Conservation (phyloP, 768 basidiomycete genomes). For the Russula ochroleuca region DNA sequence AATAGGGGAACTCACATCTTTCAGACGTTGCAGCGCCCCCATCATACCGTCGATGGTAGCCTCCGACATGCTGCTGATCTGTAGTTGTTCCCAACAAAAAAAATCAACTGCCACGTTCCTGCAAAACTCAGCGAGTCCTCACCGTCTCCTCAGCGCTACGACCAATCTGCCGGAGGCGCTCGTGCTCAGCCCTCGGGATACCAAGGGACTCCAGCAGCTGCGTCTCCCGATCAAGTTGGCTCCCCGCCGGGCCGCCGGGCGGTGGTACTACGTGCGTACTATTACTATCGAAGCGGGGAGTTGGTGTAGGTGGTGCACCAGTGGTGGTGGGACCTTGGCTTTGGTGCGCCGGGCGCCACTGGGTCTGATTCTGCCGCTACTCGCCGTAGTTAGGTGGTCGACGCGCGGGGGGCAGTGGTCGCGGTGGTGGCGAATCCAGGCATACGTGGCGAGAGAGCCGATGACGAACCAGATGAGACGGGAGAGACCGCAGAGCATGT, state of each 20-base stretch:
- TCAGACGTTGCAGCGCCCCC: conserved; percentile 52
- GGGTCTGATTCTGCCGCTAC: too few species aligned
- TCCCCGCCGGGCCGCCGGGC: not conserved
- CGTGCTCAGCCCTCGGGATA: not conserved
- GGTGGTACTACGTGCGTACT: too few species aligned
- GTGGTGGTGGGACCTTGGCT: not conserved
- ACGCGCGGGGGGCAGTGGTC: conserved; percentile 35
- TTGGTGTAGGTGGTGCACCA: not conserved
- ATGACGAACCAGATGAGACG: conserved; percentile 66
- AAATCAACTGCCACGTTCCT: not conserved
- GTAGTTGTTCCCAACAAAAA: too few species aligned
- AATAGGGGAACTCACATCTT: conserved; percentile 46
- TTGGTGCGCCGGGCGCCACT: not conserved
- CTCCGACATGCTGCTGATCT: conserved; percentile 67
- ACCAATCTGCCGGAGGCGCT: conserved; percentile 29
- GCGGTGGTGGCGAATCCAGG: conserved; percentile 38
- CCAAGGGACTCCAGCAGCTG: not conserved
- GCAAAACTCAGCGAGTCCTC: conserved; percentile 24
- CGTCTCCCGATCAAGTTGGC: too few species aligned
- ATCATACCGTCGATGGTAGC: conserved; percentile 60
- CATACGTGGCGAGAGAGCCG: conserved; percentile 45
- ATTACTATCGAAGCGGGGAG: too few species aligned
- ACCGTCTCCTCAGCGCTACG: conserved; percentile 36
- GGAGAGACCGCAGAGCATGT: conserved; percentile 39
- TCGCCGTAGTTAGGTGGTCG: conserved; percentile 12